Evolutionary conservation across 805 yeast genomes (phyloP).

Genomic region (Jamesozyma lodderae): DNA sequence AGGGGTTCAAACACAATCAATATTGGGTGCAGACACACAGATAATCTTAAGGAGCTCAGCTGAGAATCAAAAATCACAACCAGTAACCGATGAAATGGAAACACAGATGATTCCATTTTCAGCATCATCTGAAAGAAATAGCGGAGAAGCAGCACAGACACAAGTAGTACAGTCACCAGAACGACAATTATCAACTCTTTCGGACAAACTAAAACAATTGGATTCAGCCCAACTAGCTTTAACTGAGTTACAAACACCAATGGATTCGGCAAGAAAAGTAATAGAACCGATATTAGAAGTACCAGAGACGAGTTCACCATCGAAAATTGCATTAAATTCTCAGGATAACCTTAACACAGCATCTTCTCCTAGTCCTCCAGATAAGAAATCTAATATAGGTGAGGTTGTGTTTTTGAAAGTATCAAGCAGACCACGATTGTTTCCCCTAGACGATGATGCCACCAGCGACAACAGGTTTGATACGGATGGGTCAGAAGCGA

Average conservation of each 20-base stretch:
- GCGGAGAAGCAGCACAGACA: neutral
- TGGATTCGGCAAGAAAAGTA: neutral
- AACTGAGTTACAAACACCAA: slow-evolving; percentile 5
- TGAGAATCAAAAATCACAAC: neutral
- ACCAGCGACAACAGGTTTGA: neutral
- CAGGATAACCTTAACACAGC: neutral
- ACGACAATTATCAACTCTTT: slow-evolving; percentile 1
- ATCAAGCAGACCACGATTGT: slow-evolving; percentile 10
- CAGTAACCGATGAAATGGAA: neutral
- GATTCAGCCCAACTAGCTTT: slow-evolving; percentile 2
- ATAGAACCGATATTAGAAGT: slow-evolving; percentile 12
- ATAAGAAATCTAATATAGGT: slow-evolving; percentile 3
- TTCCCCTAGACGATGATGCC: neutral
- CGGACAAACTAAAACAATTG: neutral
- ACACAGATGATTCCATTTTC: slow-evolving; percentile 7
- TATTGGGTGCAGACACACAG: neutral
- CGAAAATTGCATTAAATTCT: slow-evolving; percentile 4
- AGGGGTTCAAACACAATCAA: slow-evolving; percentile 1
- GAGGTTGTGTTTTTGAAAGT: slow-evolving; percentile 10
- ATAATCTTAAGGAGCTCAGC: neutral
- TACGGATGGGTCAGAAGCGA: neutral
- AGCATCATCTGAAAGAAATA: neutral
- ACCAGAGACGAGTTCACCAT: slow-evolving; percentile 19
- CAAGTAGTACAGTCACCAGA: slow-evolving; percentile 12
- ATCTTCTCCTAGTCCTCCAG: slow-evolving; percentile 3